Base-by-base conservation (phyloP, 352 stramenopile species). In the Globisporangium cederbergense region DNA sequence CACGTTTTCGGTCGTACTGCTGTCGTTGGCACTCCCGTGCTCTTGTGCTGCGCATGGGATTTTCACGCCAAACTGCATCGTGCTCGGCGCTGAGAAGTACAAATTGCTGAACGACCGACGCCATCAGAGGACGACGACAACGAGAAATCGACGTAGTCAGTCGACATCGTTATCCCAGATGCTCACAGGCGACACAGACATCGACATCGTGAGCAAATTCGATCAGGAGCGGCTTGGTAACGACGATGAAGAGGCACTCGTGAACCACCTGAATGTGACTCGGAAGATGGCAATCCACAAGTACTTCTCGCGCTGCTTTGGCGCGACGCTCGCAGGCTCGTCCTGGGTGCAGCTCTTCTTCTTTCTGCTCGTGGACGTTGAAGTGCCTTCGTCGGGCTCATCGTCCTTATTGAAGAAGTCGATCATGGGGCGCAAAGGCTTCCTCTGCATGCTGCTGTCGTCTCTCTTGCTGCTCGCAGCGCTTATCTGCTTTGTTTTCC, bases 261-360 rank as follows among this genome's bases (percentile, higher is more conserved):
- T 40, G 18, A 43, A 49, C 40, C 59, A 36, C 2, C 34, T 67
- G 30, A 16, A 32, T 2, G 60, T 30, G 10, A 49, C 62, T 32
- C 42, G 34, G 42, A 59, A 56, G 55, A 55, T 60, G 42, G 47
- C 57, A 36, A 60, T 60, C 16, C 57, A 63, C 57, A 66, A 56
- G 28, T 78, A 72, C 49, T 65, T 79, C 20, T 82, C 70, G n/a
- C 67, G 67, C 13, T 82, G 72, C 22, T 88, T 88, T 64, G 76
- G 65, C n/a, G 73, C 75, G 0, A 68, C 70, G 16, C 58, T 86
- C 42, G 64, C 67, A 0, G 79, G 77, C 0, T 85, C 76, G 22
- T 75, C 68, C 1, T 49, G 81, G 36, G 63, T 86, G 4, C 83
- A 92, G 60, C 68, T 72, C 1, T 86, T 78, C 57, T 91, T 83